Conservation (phyloP, 164 flowering plant species). For the Stephania yunnanensis region DNA sequence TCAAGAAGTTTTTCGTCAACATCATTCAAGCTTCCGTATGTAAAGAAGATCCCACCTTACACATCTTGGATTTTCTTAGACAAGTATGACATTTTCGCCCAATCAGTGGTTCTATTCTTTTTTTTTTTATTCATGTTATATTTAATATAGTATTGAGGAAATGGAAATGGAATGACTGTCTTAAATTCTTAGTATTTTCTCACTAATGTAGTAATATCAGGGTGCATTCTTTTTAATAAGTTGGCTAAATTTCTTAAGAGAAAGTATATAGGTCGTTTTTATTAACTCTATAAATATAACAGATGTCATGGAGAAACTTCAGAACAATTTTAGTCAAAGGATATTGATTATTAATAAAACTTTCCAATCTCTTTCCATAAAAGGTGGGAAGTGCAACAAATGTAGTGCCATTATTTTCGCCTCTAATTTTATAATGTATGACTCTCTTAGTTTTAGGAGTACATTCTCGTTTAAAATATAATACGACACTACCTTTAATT, state of each 20-base stretch:
- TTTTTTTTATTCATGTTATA: not conserved
- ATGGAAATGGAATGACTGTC: not conserved
- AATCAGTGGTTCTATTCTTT: not conserved
- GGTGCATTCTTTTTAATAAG: not conserved
- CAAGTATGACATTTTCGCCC: constrained; percentile 34
- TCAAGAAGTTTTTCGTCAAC: constrained; percentile 43
- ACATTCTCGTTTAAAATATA: not conserved
- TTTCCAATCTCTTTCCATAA: not conserved
- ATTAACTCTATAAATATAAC: no score
- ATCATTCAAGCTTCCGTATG: constrained; percentile 51
- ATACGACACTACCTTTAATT: not conserved
- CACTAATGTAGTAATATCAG: no score
- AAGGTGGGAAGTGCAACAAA: not conserved
- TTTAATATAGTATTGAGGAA: not conserved
- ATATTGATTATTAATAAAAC: not conserved
- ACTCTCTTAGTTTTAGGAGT: not conserved
- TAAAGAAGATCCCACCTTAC: constrained; percentile 79
- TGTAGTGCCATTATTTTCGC: not conserved
- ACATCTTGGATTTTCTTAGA: constrained; percentile 93
- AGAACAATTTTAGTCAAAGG: not conserved
- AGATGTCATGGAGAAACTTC: not conserved
- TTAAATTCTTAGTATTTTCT: no score
- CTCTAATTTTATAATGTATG: not conserved
- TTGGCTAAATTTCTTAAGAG: not conserved
- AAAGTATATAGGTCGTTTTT: not conserved